A percentile compares a stretch with the other conserved stretches of the same genome.
phyloP scores from a whole-genome alignment of 2,329 filamentous ascomycete species.

The Trichoderma brevicompactum region DNA sequence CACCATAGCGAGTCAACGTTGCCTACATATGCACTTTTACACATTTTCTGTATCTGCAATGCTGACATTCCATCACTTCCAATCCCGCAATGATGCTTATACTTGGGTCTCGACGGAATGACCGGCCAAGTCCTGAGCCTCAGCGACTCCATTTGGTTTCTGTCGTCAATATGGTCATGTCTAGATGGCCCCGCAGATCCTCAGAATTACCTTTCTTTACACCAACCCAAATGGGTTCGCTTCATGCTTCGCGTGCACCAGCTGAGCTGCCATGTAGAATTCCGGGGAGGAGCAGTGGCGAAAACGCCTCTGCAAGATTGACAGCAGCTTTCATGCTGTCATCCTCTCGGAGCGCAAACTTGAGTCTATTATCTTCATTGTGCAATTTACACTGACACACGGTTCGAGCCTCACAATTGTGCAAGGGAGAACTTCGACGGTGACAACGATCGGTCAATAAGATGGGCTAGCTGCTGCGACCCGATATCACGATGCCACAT shows the following conservation, averaged over 20 bases:
- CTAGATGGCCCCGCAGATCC: not conserved
- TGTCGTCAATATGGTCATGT: not conserved
- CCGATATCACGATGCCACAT: constrained; percentile 6
- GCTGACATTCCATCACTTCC: too few relatives aligned
- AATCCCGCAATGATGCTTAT: too few relatives aligned
- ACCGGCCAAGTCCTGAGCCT: not conserved
- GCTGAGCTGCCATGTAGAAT: not conserved
- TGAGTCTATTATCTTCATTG: constrained; percentile 14
- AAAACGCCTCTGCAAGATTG: constrained; percentile 5
- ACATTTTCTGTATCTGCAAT: too few relatives aligned
- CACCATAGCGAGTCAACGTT: too few relatives aligned
- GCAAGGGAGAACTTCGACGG: not conserved
- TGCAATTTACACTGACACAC: not conserved
- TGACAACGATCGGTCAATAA: not conserved
- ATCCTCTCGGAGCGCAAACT: constrained; percentile 23
- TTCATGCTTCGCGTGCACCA: not conserved
- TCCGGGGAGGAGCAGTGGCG: not conserved
- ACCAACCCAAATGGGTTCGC: not conserved
- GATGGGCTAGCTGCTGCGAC: not conserved
- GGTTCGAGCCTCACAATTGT: not conserved
- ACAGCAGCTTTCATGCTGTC: constrained; percentile 14
- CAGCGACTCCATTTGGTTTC: not conserved
- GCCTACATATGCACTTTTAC: too few relatives aligned
- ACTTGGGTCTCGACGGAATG: not conserved
- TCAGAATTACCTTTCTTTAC: not conserved